These are phyloP conservation scores for Phaseolus coccineus DNA, from an alignment of 331 rosid genomes.

Conservation along the genomic window DNA sequence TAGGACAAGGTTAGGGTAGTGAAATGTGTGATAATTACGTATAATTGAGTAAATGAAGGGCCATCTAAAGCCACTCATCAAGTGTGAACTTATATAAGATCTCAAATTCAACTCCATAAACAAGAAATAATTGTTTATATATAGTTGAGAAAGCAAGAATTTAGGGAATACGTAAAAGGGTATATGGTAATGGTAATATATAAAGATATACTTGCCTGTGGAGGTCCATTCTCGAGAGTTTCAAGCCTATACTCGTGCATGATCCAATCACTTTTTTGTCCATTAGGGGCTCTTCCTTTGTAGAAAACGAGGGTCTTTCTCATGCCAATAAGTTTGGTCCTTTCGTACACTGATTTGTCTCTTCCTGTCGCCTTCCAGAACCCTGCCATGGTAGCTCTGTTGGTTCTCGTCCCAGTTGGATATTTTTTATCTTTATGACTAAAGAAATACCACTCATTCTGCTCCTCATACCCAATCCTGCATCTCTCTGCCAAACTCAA, in stretches of 20 bases:
- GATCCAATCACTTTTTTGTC: conserved; percentile 96
- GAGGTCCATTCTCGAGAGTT: conserved; percentile 82
- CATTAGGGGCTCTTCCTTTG: conserved; percentile 96
- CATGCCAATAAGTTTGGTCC: conserved; percentile 86
- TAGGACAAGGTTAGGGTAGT: conserved; percentile 25
- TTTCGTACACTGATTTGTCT: conserved; percentile 88
- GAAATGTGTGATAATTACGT: conserved; percentile 10
- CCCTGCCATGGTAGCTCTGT: conserved; percentile 92
- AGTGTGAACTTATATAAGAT: conserved; percentile 33
- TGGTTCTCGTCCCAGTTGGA: conserved; percentile 59
- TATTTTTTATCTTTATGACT: conserved; percentile 95
- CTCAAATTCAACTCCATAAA: conserved; percentile 6
- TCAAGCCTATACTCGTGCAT: conserved; percentile 95
- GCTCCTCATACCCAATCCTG: conserved; percentile 95
- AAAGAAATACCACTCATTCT: conserved; percentile 94
- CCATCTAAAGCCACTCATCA: conserved; percentile 41
- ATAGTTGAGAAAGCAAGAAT: neutral
- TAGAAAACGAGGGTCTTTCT: conserved; percentile 97
- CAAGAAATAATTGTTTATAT: neutral
- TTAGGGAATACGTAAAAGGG: neutral
- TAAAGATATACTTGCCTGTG: conserved; percentile 66
- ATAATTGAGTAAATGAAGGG: conserved; percentile 2
- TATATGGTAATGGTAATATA: neutral
- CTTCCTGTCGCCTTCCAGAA: conserved; percentile 99
- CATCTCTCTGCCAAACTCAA: conserved; percentile 69